phyloP scores from a whole-genome alignment of 192 early-diverging fungal species.

The Phlyctochytrium bullatum region DNA sequence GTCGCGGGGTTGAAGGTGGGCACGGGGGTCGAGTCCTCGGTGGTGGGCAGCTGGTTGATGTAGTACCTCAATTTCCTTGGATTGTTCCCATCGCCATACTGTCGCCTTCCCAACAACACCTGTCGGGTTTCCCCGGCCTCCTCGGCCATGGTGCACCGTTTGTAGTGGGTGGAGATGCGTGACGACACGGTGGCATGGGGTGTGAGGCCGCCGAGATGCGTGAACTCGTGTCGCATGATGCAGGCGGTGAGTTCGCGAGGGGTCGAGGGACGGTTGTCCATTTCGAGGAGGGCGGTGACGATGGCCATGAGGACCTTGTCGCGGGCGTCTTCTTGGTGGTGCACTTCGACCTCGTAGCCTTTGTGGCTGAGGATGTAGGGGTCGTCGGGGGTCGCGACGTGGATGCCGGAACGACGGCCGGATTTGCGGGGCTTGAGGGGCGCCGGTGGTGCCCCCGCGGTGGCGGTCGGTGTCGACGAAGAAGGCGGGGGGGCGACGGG shows the following conservation, averaged over 20 bases:
- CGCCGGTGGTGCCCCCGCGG: too few relatives aligned
- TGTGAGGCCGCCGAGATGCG: constrained; percentile 26
- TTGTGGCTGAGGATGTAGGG: not conserved
- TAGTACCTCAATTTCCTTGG: not conserved
- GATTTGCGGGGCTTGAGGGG: too few relatives aligned
- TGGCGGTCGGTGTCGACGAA: too few relatives aligned
- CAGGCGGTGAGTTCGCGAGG: constrained; percentile 18
- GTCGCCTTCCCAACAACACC: constrained; percentile 10
- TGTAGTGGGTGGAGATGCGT: constrained; percentile 27
- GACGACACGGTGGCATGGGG: constrained; percentile 30
- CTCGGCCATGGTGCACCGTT: constrained; percentile 13
- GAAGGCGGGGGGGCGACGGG: too few relatives aligned
- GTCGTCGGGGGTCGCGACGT: too few relatives aligned
- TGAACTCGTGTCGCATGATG: constrained; percentile 18
- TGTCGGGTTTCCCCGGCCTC: not conserved
- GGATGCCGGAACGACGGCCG: too few relatives aligned
- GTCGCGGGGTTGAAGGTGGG: too few relatives aligned
- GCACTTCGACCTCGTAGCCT: not conserved
- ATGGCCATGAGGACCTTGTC: constrained; percentile 12
- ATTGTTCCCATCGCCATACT: not conserved
- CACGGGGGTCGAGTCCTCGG: not conserved
- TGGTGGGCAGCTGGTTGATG: not conserved
- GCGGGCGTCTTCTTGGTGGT: not conserved
- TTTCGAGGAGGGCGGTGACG: constrained; percentile 21
- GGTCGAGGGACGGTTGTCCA: constrained; percentile 18